phyloP scores from a whole-genome alignment of 2,329 filamentous ascomycete genomes.

The Apiospora arundinis region DNA sequence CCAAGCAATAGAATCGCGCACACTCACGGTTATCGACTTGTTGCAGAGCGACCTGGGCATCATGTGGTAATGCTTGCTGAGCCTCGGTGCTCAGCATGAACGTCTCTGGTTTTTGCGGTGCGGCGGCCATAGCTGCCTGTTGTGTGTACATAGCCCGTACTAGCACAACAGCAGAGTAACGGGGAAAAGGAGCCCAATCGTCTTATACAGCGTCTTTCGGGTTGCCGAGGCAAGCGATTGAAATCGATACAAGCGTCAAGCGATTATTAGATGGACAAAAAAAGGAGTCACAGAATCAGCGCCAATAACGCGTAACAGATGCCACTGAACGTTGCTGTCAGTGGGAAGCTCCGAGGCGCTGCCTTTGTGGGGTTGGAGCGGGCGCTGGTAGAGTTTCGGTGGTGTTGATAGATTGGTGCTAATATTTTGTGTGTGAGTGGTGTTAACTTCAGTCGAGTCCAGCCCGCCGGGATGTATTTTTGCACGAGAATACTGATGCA shows the following conservation, averaged over 20 bases:
- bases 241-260: conserved; percentile 25
- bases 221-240: conserved; percentile 34
- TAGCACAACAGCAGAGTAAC: conserved; percentile 32
- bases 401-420: conserved; percentile 17
- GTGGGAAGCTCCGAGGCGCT: conserved; percentile 12
- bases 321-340: conserved; percentile 19
- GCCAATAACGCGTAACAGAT: conserved; percentile 18
- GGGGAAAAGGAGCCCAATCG: conserved; percentile 15
- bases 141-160: conserved; percentile 74
- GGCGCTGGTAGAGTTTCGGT: conserved; percentile 12
- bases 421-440: conserved; percentile 18
- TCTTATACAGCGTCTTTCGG: conserved; percentile 25
- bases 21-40: conserved; percentile 89
- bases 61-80: conserved; percentile 92
- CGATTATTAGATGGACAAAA: conserved; percentile 20
- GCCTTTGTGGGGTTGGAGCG: conserved; percentile 18
- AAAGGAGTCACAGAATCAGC: conserved; percentile 21
- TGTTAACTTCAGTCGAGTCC: conserved; percentile 48
- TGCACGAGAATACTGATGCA: conserved; percentile 37
- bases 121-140: conserved; percentile 80
- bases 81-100: conserved; percentile 98
- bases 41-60: conserved; percentile 95
- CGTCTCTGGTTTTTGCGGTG: conserved; percentile 95
- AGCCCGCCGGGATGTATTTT: conserved; percentile 45
- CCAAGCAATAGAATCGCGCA: neutral